Evolutionary conservation across 768 basidiomycete genomes (phyloP).

Genomic region (Lentinula boryana): DNA sequence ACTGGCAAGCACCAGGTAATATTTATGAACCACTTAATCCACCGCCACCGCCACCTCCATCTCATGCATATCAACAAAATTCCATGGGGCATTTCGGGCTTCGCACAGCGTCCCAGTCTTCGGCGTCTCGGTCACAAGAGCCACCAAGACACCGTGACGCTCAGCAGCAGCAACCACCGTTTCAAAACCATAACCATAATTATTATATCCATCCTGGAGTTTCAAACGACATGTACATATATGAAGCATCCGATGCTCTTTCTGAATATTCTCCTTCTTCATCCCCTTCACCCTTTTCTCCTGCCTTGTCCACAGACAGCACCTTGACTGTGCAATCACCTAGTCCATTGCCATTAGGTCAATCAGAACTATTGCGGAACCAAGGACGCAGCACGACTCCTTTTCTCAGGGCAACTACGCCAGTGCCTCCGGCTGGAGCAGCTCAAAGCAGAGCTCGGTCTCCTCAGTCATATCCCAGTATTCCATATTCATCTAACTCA

Average conservation of each 20-base stretch:
- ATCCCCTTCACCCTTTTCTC: background rate
- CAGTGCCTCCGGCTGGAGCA: background rate
- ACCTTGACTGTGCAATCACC: background rate
- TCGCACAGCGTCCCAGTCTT: background rate
- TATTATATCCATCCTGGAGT: conserved; percentile 2
- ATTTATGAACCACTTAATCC: background rate
- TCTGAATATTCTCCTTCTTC: conserved; percentile 4
- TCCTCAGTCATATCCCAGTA: background rate
- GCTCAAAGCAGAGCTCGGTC: background rate
- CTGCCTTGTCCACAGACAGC: conserved; percentile 1
- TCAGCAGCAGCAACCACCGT: background rate
- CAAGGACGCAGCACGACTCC: background rate
- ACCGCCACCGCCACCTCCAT: background rate
- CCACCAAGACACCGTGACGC: background rate
- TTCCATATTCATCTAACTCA: background rate
- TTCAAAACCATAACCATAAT: background rate
- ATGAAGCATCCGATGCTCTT: conserved; percentile 5
- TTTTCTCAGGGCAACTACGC: background rate
- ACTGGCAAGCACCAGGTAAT: background rate
- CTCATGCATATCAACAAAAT: conserved; percentile 2
- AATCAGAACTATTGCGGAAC: background rate
- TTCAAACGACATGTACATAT: conserved; percentile 4
- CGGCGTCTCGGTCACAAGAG: background rate
- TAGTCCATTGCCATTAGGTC: background rate
- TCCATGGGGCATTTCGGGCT: background rate